Evolutionary conservation across 108 stramenopile genomes (phyloP), one percentile per base, ranked within the genome.

Genomic region (Aurantiochytrium sp.): DNA sequence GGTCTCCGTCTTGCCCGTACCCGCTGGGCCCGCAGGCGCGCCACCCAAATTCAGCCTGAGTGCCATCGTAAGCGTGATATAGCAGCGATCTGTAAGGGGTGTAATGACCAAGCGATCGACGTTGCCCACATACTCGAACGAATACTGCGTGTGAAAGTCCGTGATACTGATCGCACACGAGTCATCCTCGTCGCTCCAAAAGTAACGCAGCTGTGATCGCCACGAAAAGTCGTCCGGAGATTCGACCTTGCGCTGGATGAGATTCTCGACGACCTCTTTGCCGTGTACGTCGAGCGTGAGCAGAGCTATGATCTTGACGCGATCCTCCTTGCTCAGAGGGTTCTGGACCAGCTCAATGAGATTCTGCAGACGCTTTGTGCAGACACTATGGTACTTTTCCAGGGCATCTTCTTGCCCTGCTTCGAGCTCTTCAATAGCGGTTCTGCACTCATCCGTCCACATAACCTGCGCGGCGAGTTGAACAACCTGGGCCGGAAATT

Each of bases 1-100:
- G 10, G 92, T 91, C 87, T 92, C 92, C 25, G 92, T 92, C 89
- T 92, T 92, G 44, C 92, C 92, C 21, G 92, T 92, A 5, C 92
- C 92, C 5, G 92, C 92, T 5, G 92, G 92, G n/a, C 92, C 92
- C 5, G 91, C 91, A 6, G 92, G 92, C 21, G 93, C 94, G 23
- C 93, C 92, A 8, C 93, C 93, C 91, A 94, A 89, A 5, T 89
- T 91, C 51, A 93, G 87, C 43, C 92, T 87, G 4, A 94, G 58
- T 14, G 94, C 94, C 92, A 90, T 72, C 28, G 89, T 83, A 29
- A 90, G 83, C 51, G 92, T 88, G 21, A 92, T 89, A 59, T 91
- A 92, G 72, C 91, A 90, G 3, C 92, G 91, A 35, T 92, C 92
- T 5, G 92, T 92, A n/a, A 92, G 88, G 5, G 92, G 92, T 5